Evolutionary conservation across 306 rosid genomes (phyloP).

Genomic region (Elaeagnus macrophylla): DNA sequence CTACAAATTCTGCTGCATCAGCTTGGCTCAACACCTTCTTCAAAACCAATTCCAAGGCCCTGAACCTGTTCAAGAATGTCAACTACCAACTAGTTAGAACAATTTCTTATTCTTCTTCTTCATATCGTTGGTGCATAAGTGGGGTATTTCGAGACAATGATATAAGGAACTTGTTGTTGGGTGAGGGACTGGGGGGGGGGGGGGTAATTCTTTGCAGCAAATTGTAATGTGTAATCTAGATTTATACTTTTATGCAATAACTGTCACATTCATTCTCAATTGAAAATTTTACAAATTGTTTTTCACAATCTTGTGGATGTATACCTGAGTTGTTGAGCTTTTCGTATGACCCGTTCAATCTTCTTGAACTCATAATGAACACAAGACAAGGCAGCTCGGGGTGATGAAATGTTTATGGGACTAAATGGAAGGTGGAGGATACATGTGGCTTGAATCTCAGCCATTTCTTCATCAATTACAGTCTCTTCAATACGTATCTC

Average conservation of each 20-base stretch:
- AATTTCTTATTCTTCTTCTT: not conserved
- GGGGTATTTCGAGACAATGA: not conserved
- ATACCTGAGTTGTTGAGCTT: slow-evolving; percentile 44
- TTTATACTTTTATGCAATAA: too few species aligned
- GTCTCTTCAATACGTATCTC: slow-evolving; percentile 37
- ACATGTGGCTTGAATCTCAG: slow-evolving; percentile 40
- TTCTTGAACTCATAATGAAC: slow-evolving; percentile 34
- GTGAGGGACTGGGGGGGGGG: too few species aligned
- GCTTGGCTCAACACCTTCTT: slow-evolving; percentile 31
- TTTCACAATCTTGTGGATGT: too few species aligned
- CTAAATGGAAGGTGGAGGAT: slow-evolving; percentile 35
- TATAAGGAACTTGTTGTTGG: too few species aligned
- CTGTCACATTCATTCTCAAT: too few species aligned
- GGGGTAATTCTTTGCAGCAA: too few species aligned
- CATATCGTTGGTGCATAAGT: not conserved
- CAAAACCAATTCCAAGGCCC: slow-evolving; percentile 33
- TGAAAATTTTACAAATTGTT: too few species aligned
- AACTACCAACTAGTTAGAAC: not conserved
- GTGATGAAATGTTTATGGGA: slow-evolving; percentile 10
- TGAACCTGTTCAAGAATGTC: slow-evolving; percentile 23
- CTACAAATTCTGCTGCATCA: slow-evolving; percentile 38
- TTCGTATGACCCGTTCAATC: slow-evolving; percentile 31
- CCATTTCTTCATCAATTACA: slow-evolving; percentile 39
- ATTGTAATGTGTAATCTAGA: too few species aligned
- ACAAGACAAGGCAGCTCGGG: slow-evolving; percentile 20